These are phyloP conservation scores for Senecio squalidus DNA, from an alignment of 140 eudicot species.

Conservation along the genomic window DNA sequence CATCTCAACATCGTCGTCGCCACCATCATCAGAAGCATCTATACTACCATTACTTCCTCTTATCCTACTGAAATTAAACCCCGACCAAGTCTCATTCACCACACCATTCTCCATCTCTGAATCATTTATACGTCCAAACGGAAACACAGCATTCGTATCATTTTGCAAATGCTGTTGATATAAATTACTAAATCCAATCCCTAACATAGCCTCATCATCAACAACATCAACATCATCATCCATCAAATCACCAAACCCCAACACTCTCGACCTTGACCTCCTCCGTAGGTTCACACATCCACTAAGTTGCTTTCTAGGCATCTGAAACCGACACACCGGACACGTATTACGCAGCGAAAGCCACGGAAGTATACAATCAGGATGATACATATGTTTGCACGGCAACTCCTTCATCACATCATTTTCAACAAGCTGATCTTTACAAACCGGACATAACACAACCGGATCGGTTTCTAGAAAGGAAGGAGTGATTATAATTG, in stretches of 20 bases:
- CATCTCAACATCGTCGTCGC: too few species aligned
- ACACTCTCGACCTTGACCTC: constrained; percentile 27
- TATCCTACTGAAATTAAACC: too few species aligned
- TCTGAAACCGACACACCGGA: constrained; percentile 57
- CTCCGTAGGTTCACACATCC: constrained; percentile 13
- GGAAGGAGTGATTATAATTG: constrained; percentile 19
- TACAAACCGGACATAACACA: constrained; percentile 60
- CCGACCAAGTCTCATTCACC: too few species aligned
- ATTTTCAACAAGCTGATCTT: constrained; percentile 42
- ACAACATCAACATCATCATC: too few species aligned
- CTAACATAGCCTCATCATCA: constrained; percentile 50
- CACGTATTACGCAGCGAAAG: constrained; percentile 48
- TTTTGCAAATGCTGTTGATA: too few species aligned
- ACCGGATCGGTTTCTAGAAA: constrained; percentile 35
- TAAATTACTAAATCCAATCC: constrained; percentile 29
- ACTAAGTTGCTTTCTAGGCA: constrained; percentile 31
- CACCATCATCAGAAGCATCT: too few species aligned
- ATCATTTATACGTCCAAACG: too few species aligned
- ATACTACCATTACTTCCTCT: too few species aligned
- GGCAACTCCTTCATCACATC: constrained; percentile 45
- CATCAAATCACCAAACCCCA: constrained; percentile 31
- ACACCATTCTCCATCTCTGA: too few species aligned
- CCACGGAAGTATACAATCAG: constrained; percentile 69
- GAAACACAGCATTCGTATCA: constrained; percentile 11
- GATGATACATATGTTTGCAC: constrained; percentile 54